Conservation (phyloP, 306 rosid species). For the Corylus americana region DNA sequence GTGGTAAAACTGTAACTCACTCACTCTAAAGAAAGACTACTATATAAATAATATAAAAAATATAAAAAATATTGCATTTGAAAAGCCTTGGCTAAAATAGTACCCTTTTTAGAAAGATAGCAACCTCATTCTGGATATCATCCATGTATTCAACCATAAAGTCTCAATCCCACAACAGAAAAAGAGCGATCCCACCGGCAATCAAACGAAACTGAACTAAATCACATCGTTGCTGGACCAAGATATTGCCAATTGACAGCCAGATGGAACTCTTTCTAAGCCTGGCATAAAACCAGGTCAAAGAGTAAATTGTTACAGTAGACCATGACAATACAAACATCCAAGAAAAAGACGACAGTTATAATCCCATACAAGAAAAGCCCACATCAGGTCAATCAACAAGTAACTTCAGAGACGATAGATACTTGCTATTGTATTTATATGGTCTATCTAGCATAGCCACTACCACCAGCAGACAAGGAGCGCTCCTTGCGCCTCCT, state of each 20-base stretch:
- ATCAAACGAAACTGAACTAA: neutral
- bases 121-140: neutral
- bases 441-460: conserved; percentile 12
- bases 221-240: neutral
- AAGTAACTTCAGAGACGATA: neutral
- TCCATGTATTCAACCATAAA: neutral
- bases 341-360: no score
- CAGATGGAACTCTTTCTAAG: neutral
- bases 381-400: neutral
- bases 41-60: no score
- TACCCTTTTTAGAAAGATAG: no score
- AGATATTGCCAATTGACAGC: neutral
- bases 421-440: neutral
- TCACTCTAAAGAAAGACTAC: no score
- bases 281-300: neutral
- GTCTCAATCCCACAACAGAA: neutral
- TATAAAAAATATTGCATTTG: no score
- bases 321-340: conserved; percentile 6
- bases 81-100: no score
- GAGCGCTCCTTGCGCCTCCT: conserved; percentile 38
- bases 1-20: no score
- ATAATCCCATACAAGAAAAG: neutral
- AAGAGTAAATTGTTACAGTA: neutral
- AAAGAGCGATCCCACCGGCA: neutral
- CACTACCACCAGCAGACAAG: conserved; percentile 18